Conservation (phyloP, 2,329 filamentous ascomycete genomes). For the Calycina marina region DNA sequence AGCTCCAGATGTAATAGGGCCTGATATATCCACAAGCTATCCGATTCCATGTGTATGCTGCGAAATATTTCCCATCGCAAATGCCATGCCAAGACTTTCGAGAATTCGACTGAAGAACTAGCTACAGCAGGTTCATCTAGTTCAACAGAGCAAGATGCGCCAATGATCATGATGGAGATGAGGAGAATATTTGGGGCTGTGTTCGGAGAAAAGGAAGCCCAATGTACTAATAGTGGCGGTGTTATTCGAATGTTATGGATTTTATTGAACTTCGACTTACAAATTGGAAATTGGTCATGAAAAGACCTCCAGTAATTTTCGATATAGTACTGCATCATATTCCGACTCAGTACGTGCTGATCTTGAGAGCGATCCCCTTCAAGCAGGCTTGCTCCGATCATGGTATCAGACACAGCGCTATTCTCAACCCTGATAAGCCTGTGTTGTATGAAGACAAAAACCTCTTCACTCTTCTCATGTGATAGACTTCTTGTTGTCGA, state of each 20-base stretch:
- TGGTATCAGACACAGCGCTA: constrained; percentile 54
- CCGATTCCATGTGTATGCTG: constrained; percentile 75
- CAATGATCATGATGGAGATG: constrained; percentile 82
- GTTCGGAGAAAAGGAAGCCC: constrained; percentile 82
- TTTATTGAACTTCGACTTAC: too few relatives aligned
- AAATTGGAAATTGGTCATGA: constrained; percentile 82
- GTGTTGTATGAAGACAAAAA: constrained; percentile 67
- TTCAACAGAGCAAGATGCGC: constrained; percentile 78
- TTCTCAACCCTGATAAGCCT: constrained; percentile 72
- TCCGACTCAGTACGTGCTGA: constrained; percentile 58
- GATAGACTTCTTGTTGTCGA: constrained; percentile 69
- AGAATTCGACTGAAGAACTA: constrained; percentile 64
- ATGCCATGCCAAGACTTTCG: constrained; percentile 81
- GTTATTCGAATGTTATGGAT: too few relatives aligned
- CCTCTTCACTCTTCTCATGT: constrained; percentile 71
- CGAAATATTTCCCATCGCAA: constrained; percentile 91
- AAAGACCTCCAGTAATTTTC: constrained; percentile 91
- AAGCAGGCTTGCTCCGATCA: constrained; percentile 62
- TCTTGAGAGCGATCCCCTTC: constrained; percentile 60
- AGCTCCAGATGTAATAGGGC: constrained; percentile 76
- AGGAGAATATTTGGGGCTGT: constrained; percentile 73
- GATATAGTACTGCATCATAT: constrained; percentile 94
- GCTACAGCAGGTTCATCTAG: constrained; percentile 61
- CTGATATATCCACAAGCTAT: constrained; percentile 94
- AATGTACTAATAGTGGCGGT: constrained; percentile 44